Evolutionary conservation across 768 basidiomycete genomes (phyloP).

Genomic region (Lyophyllum atratum): DNA sequence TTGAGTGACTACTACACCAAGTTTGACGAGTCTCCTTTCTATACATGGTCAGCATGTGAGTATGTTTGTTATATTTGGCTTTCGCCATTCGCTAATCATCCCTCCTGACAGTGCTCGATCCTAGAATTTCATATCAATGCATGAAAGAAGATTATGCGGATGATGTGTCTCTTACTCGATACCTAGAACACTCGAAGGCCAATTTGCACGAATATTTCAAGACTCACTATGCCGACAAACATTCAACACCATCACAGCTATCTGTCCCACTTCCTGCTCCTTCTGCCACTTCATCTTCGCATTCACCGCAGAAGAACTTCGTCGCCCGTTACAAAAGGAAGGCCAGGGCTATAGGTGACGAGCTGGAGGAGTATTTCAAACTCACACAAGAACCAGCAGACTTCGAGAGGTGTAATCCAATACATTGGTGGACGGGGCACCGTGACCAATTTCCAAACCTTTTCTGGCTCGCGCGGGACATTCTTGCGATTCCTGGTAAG

Average conservation of each 20-base stretch:
- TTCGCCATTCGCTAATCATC: background rate
- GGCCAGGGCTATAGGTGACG: conserved; percentile 1
- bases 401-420: conserved; percentile 28
- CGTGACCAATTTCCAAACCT: conserved; percentile 19
- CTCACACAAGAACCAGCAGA: conserved; percentile 22
- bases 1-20: conserved; percentile 32
- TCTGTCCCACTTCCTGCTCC: background rate
- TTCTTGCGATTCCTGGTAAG: conserved; percentile 20
- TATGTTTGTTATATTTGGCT: background rate
- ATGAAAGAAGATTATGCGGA: conserved; percentile 21
- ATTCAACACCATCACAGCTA: background rate
- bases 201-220: conserved; percentile 11
- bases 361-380: conserved; percentile 27
- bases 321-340: background rate
- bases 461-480: background rate
- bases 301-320: background rate
- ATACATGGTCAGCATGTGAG: conserved; percentile 31
- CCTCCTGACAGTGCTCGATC: conserved; percentile 30
- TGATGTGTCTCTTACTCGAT: conserved; percentile 13
- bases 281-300: too few species aligned
- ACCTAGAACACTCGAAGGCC: conserved; percentile 14
- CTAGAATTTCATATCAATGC: conserved; percentile 25
- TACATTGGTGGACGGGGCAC: conserved; percentile 30
- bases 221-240: conserved; percentile 9
- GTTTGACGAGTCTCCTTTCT: conserved; percentile 31